phyloP scores from a whole-genome alignment of 768 basidiomycete genomes.

The Leccinum boreale region DNA sequence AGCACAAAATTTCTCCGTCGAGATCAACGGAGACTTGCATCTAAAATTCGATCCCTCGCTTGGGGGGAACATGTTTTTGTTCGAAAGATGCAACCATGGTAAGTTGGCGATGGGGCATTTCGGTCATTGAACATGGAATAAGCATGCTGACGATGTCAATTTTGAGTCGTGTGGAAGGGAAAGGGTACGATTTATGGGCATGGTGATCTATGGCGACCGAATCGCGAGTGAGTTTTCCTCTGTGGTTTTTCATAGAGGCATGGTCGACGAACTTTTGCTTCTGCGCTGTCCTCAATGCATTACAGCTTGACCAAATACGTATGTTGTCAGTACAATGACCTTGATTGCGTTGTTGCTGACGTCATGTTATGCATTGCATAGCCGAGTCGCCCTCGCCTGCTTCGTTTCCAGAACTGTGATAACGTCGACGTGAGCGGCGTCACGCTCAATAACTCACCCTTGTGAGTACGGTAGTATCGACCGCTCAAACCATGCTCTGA shows the following conservation, averaged over 20 bases:
- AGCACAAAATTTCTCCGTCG: neutral
- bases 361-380: neutral
- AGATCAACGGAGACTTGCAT: conserved; percentile 4
- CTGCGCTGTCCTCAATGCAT: neutral
- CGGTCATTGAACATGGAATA: neutral
- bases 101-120: neutral
- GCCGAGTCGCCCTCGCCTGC: conserved; percentile 5
- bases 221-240: neutral
- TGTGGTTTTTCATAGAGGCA: neutral
- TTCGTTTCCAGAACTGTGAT: conserved; percentile 4
- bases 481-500: neutral
- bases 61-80: conserved; percentile 1
- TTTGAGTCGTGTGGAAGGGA: conserved; percentile 5
- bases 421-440: conserved; percentile 13
- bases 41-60: neutral
- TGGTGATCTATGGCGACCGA: conserved; percentile 1
- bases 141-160: neutral
- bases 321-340: neutral
- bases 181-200: conserved; percentile 9
- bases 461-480: neutral
- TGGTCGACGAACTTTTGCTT: neutral
- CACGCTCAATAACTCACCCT: conserved; percentile 8
- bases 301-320: conserved; percentile 2
- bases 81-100: conserved; percentile 1
- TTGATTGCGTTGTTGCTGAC: neutral